Conservation (phyloP, 129 eudicot species). For the Sambucus nigra region DNA sequence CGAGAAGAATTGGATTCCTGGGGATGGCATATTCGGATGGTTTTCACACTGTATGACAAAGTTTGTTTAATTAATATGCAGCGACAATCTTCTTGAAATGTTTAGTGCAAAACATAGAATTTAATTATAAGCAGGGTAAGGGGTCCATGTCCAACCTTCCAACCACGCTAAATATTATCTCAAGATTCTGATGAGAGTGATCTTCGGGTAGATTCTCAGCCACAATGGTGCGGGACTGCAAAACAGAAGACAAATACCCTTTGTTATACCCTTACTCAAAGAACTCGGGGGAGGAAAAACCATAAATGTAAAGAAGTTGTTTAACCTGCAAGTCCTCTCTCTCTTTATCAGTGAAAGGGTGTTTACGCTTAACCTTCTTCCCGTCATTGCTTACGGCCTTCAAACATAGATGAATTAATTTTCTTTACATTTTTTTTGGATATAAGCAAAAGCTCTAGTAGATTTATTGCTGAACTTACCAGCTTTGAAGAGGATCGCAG, state of each 20-base stretch:
- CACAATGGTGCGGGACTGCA: slow-evolving; percentile 73
- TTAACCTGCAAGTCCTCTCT: slow-evolving; percentile 77
- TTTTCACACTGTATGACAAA: slow-evolving; percentile 53
- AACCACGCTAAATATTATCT: slow-evolving; percentile 77
- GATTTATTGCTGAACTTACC: no score
- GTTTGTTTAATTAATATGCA: neutral
- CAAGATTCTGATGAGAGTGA: slow-evolving; percentile 93
- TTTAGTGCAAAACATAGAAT: neutral
- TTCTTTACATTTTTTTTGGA: neutral
- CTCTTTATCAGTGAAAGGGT: slow-evolving; percentile 61
- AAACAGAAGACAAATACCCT: slow-evolving; percentile 5
- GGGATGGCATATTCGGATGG: slow-evolving; percentile 87
- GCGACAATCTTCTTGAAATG: slow-evolving; percentile 4
- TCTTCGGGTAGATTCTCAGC: slow-evolving; percentile 95
- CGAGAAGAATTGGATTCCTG: slow-evolving; percentile 78
- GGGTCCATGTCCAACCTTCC: slow-evolving; percentile 43
- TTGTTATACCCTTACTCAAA: neutral
- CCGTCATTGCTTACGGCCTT: slow-evolving; percentile 70
- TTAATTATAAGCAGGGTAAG: neutral
- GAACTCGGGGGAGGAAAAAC: no score
- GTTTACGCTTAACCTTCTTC: slow-evolving; percentile 58
- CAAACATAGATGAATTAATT: neutral
- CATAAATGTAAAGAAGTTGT: neutral
- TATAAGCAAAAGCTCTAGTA: no score
- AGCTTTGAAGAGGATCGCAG: slow-evolving; percentile 64